phyloP scores from a whole-genome alignment of 2,329 filamentous ascomycete genomes.

The Ophiostoma ulmi region DNA sequence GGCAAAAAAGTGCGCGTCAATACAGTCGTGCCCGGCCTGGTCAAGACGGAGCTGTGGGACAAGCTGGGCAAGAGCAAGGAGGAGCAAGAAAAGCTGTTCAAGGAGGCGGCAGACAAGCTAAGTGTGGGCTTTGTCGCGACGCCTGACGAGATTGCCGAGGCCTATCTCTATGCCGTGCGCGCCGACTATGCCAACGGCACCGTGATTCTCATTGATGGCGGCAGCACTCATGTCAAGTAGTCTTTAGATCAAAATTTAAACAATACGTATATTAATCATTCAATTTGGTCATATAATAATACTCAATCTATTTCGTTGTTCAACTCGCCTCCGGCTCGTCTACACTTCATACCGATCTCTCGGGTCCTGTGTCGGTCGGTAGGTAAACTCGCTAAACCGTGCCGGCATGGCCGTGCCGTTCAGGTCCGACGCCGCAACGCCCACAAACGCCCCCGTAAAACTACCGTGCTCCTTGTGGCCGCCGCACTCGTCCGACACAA shows the following conservation, averaged over 20 bases:
- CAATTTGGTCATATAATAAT: background rate
- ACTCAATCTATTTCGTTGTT: background rate
- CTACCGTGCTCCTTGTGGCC: slow-evolving; percentile 57
- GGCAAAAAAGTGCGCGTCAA: slow-evolving; percentile 33
- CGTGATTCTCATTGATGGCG: slow-evolving; percentile 30
- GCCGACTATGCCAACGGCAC: slow-evolving; percentile 33
- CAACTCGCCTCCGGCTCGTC: background rate
- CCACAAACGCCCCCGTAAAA: slow-evolving; percentile 59
- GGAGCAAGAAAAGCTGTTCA: slow-evolving; percentile 30
- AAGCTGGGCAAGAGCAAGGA: slow-evolving; percentile 32
- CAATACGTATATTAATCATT: background rate
- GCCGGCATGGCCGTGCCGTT: slow-evolving; percentile 47
- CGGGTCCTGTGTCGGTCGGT: slow-evolving; percentile 44
- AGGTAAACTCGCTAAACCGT: slow-evolving; percentile 49
- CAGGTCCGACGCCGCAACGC: slow-evolving; percentile 51
- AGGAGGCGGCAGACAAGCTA: slow-evolving; percentile 27
- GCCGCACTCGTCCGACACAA: slow-evolving; percentile 59
- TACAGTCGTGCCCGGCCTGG: slow-evolving; percentile 34
- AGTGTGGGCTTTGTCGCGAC: slow-evolving; percentile 32
- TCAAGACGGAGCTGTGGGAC: slow-evolving; percentile 34
- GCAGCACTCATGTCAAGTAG: background rate
- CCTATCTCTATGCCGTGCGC: slow-evolving; percentile 31
- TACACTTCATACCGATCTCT: slow-evolving; percentile 45
- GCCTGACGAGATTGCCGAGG: slow-evolving; percentile 32
- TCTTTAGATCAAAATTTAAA: background rate